Conservation (phyloP, 1,284 basidiomycete genomes). For the Microbotryum violaceum region DNA sequence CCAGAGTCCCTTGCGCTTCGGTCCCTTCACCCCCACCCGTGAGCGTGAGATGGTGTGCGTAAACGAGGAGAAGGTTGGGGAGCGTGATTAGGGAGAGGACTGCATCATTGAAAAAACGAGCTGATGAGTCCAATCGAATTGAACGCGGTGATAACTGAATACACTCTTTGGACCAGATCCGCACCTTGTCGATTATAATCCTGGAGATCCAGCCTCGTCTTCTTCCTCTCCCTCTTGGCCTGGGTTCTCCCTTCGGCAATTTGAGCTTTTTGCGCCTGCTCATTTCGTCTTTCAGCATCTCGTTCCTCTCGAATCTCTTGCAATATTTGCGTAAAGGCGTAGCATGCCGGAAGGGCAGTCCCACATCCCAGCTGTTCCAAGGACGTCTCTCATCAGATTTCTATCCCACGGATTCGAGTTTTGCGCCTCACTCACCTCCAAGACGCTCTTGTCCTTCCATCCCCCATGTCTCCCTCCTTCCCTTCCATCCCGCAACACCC, state of each 20-base stretch:
- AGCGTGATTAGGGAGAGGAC: conserved; percentile 51
- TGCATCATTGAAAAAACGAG: neutral
- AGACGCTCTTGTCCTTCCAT: conserved; percentile 47
- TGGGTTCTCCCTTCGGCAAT: conserved; percentile 3
- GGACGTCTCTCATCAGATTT: conserved; percentile 3
- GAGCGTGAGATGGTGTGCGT: conserved; percentile 41
- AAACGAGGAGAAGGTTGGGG: conserved; percentile 79
- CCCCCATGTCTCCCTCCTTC: neutral
- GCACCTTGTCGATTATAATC: conserved; percentile 65
- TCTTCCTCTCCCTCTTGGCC: conserved; percentile 15
- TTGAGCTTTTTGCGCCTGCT: conserved; percentile 2
- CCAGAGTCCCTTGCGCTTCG: too few relatives aligned
- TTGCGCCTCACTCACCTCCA: conserved; percentile 52
- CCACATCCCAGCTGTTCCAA: conserved; percentile 74
- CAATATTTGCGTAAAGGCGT: conserved; percentile 49
- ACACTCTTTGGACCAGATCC: neutral
- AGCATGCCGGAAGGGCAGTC: conserved; percentile 74
- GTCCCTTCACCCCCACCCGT: too few relatives aligned
- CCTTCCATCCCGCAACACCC: conserved; percentile 5
- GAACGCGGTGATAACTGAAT: too few relatives aligned
- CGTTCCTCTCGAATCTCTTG: conserved; percentile 14
- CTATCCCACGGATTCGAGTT: neutral
- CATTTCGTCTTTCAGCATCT: neutral
- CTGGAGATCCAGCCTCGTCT: conserved; percentile 69
- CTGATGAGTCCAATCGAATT: too few relatives aligned